Evolutionary conservation across 108 stramenopile species (phyloP).

Genomic region (Fragilaria radians): DNA sequence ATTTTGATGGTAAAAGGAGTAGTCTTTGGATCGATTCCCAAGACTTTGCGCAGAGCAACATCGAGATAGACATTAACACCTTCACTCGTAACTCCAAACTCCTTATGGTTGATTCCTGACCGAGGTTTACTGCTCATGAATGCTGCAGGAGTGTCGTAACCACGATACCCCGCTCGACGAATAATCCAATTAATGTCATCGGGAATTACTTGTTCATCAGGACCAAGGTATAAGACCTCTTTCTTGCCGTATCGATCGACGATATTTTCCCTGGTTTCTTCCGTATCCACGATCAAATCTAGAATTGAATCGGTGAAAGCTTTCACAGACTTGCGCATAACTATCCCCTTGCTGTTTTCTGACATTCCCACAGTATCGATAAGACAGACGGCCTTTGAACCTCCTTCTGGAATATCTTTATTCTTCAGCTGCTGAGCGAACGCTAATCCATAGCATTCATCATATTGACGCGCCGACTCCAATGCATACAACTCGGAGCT

Average conservation of each 20-base stretch:
- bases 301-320: conserved; percentile 93
- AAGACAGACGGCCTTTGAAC: conserved; percentile 90
- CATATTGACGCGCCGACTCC: conserved; percentile 90
- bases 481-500: conserved; percentile 83
- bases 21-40: conserved; percentile 80
- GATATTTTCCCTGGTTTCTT: conserved; percentile 72
- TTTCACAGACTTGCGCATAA: conserved; percentile 94
- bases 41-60: conserved; percentile 75
- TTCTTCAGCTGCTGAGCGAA: conserved; percentile 96
- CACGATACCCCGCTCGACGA: conserved; percentile 78
- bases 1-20: conserved; percentile 91
- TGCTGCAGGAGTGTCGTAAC: conserved; percentile 87
- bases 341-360: conserved; percentile 44
- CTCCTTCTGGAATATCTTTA: conserved; percentile 98
- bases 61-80: conserved; percentile 94
- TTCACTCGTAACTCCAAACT: conserved; percentile 95
- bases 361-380: conserved; percentile 79
- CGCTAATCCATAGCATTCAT: conserved; percentile 92
- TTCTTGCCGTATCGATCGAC: conserved; percentile 87
- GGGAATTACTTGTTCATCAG: conserved; percentile 97
- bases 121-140: conserved; percentile 97
- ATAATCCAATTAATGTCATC: conserved; percentile 97
- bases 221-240: conserved; percentile 95
- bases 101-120: conserved; percentile 97
- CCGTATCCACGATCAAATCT: conserved; percentile 88